Conservation (phyloP, 1,139 yeast species). For the Yamadazyma sp. region DNA sequence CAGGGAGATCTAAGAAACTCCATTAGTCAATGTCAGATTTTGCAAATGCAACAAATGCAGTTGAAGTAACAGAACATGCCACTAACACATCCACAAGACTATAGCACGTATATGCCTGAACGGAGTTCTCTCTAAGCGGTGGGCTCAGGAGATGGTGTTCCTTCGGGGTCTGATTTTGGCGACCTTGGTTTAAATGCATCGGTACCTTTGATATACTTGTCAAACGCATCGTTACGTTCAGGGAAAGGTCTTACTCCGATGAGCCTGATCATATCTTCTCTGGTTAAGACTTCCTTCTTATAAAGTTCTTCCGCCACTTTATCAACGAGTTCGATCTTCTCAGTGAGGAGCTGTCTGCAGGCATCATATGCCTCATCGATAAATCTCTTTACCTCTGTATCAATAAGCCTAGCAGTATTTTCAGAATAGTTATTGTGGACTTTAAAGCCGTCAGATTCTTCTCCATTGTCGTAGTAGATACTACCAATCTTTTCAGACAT, state of each 20-base stretch:
- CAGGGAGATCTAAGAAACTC: no score
- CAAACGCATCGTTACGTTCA: constrained; percentile 78
- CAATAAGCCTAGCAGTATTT: constrained; percentile 64
- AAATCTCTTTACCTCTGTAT: constrained; percentile 62
- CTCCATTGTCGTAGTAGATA: constrained; percentile 48
- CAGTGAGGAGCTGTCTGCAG: constrained; percentile 56
- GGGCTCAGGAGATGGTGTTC: constrained; percentile 3
- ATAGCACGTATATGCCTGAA: no score
- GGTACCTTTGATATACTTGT: constrained; percentile 61
- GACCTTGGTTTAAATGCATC: constrained; percentile 36
- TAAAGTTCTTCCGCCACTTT: constrained; percentile 68
- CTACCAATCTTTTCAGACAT: constrained; percentile 73
- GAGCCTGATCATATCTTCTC: constrained; percentile 76
- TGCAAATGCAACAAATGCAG: no score
- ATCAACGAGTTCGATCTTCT: constrained; percentile 62
- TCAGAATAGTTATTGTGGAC: constrained; percentile 72
- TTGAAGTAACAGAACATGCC: no score
- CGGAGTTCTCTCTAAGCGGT: neutral
- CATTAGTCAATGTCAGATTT: neutral
- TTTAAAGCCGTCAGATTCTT: constrained; percentile 47
- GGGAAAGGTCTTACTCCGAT: constrained; percentile 77
- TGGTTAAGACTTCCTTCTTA: constrained; percentile 69
- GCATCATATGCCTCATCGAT: constrained; percentile 52
- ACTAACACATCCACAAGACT: no score
- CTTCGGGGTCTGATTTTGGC: constrained; percentile 4